phyloP scores from a whole-genome alignment of 2,329 filamentous ascomycete genomes.

The Diaporthe vaccinii region DNA sequence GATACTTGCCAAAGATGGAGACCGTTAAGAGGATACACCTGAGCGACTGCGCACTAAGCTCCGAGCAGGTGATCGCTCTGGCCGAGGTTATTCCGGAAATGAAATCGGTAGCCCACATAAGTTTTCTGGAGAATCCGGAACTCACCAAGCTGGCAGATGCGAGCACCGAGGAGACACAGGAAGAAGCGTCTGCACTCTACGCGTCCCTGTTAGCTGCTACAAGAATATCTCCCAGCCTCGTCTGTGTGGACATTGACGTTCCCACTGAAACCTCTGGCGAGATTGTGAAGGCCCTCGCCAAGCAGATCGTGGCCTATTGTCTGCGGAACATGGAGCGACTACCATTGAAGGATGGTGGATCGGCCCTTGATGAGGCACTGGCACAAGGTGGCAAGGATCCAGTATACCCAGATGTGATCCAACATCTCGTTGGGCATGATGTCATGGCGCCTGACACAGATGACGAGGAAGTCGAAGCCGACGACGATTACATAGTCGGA shows the following conservation, averaged over 20 bases:
- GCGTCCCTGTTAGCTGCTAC: constrained; percentile 91
- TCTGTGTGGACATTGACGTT: constrained; percentile 93
- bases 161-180: constrained; percentile 83
- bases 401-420: constrained; percentile 83
- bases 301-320: constrained; percentile 95
- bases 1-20: constrained; percentile 83
- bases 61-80: constrained; percentile 90
- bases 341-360: constrained; percentile 68
- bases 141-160: constrained; percentile 80
- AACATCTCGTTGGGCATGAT: constrained; percentile 86
- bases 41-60: constrained; percentile 83
- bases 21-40: constrained; percentile 88
- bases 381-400: constrained; percentile 45
- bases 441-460: constrained; percentile 62
- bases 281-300: constrained; percentile 90
- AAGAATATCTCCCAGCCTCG: constrained; percentile 83
- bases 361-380: constrained; percentile 57
- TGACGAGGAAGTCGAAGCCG: constrained; percentile 79
- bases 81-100: constrained; percentile 92
- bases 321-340: constrained; percentile 89
- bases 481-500: constrained; percentile 96
- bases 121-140: constrained; percentile 84
- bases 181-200: constrained; percentile 94
- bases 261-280: constrained; percentile 87
- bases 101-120: constrained; percentile 85